These are phyloP conservation scores for Zoysia matrella DNA, from an alignment of 202 grass and related monocot genomes.

Conservation along the genomic window DNA sequence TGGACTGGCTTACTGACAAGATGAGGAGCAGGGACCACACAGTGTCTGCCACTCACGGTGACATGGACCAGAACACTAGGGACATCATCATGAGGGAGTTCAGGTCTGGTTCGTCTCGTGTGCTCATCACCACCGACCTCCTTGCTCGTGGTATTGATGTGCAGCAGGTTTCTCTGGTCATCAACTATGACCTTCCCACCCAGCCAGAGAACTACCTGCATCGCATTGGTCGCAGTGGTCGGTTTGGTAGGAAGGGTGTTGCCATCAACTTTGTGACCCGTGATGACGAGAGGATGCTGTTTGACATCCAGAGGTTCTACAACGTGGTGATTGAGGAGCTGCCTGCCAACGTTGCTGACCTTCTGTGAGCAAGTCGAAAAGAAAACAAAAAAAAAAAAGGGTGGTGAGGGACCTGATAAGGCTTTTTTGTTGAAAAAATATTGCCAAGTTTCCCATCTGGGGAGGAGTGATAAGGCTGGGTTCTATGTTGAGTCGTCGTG, in stretches of 20 bases:
- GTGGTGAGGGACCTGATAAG: constrained; percentile 45
- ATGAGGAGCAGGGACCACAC: constrained; percentile 92
- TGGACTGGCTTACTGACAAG: constrained; percentile 92
- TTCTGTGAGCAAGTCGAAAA: constrained; percentile 62
- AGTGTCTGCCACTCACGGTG: constrained; percentile 23
- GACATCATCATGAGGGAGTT: too few species aligned
- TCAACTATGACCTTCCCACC: constrained; percentile 89
- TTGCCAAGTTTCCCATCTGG: constrained; percentile 33
- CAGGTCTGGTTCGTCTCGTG: too few species aligned
- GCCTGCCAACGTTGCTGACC: constrained; percentile 85
- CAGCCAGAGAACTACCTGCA: constrained; percentile 94
- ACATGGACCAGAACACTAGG: too few species aligned
- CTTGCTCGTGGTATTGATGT: constrained; percentile 38
- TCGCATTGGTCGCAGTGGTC: constrained; percentile 90
- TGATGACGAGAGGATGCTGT: constrained; percentile 89
- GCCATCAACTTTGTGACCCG: constrained; percentile 91
- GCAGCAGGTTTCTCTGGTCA: constrained; percentile 86
- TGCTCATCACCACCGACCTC: too few species aligned
- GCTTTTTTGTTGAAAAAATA: constrained; percentile 56
- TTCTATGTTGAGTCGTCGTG: constrained; percentile 49
- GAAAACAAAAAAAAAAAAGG: constrained; percentile 33
- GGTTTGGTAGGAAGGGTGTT: constrained; percentile 91
- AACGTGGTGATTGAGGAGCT: constrained; percentile 56
- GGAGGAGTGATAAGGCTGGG: constrained; percentile 34
- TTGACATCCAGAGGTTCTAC: constrained; percentile 77